Evolutionary conservation across 1,139 yeast genomes (phyloP).

Genomic region (Spathaspora sp.): DNA sequence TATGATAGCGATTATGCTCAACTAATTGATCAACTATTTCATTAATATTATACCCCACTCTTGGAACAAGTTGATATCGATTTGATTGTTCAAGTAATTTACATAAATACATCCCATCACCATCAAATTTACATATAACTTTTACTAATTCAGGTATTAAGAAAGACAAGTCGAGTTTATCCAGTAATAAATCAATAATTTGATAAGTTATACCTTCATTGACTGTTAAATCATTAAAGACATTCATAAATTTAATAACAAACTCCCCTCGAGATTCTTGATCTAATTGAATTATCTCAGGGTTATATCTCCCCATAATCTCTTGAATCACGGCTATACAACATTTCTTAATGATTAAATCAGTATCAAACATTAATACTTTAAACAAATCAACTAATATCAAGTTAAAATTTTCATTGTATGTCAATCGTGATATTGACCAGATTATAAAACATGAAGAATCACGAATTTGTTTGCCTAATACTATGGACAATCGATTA

Average conservation of each 20-base stretch:
- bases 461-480: conserved; percentile 76
- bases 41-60: conserved; percentile 85
- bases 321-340: conserved; percentile 88
- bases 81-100: conserved; percentile 11
- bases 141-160: conserved; percentile 9
- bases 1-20: conserved; percentile 9
- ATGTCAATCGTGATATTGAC: conserved; percentile 21
- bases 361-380: conserved; percentile 67
- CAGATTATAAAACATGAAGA: conserved; percentile 73
- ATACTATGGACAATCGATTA: conserved; percentile 43
- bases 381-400: conserved; percentile 47
- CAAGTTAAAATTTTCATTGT: neutral
- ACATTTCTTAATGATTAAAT: conserved; percentile 73
- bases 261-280: conserved; percentile 27
- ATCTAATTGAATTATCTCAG: conserved; percentile 15
- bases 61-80: conserved; percentile 4
- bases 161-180: conserved; percentile 11
- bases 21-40: conserved; percentile 39
- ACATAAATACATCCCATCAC: conserved; percentile 9
- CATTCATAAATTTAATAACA: conserved; percentile 56
- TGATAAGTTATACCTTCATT: conserved; percentile 8
- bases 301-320: conserved; percentile 72
- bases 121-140: conserved; percentile 8
- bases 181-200: conserved; percentile 10
- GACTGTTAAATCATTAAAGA: conserved; percentile 27